A percentile compares a stretch with the other conserved stretches of the same genome.
Evolutionary conservation across 148 eudicot species (phyloP).

Genomic region (Rhododendron ovatum): DNA sequence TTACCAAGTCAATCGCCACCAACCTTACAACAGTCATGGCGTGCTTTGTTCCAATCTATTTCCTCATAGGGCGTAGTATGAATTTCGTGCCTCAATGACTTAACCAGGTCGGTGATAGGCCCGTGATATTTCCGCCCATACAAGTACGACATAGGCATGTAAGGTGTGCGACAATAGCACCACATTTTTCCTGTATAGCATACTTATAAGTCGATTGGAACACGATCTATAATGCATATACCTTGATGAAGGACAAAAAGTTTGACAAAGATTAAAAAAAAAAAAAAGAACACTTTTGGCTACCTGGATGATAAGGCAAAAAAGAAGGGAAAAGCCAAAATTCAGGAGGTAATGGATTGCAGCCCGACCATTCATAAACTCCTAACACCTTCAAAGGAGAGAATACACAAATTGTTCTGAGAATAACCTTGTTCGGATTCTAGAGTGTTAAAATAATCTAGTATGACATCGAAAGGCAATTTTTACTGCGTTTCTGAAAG

Average conservation of each 20-base stretch:
- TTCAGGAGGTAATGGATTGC: slow-evolving; percentile 33
- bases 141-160: background rate
- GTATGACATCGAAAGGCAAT: too few relatives aligned
- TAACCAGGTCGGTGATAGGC: background rate
- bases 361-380: slow-evolving; percentile 34
- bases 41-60: background rate
- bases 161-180: background rate
- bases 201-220: too few relatives aligned
- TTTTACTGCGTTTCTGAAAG: too few relatives aligned
- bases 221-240: background rate
- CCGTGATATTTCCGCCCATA: background rate
- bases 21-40: background rate
- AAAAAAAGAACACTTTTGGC: background rate
- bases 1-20: background rate
- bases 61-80: background rate
- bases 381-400: slow-evolving; percentile 24
- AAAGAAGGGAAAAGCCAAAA: slow-evolving; percentile 35
- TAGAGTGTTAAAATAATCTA: too few relatives aligned
- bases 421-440: background rate
- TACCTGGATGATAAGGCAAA: slow-evolving; percentile 35
- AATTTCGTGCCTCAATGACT: background rate
- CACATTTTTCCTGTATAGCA: background rate
- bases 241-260: too few relatives aligned
- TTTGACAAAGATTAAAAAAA: too few relatives aligned
- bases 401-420: background rate